phyloP scores from a whole-genome alignment of 768 basidiomycete species.

The Gelatoporia subvermispora region DNA sequence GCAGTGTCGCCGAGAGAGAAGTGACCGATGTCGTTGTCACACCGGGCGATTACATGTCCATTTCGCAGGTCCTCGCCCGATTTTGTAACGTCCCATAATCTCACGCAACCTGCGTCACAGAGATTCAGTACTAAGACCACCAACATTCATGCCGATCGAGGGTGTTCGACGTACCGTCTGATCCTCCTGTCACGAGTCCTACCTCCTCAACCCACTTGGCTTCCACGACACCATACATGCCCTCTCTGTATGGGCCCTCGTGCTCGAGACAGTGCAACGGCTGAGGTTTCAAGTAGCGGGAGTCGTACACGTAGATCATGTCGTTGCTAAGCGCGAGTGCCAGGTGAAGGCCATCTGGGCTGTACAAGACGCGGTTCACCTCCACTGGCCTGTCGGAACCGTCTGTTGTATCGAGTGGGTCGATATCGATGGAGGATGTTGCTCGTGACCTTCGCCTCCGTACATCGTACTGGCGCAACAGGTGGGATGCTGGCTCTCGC shows the following conservation, averaged over 20 bases:
- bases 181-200: slow-evolving; percentile 58
- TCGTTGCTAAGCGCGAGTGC: slow-evolving; percentile 61
- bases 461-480: slow-evolving; percentile 11
- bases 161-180: slow-evolving; percentile 63
- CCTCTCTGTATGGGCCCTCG: slow-evolving; percentile 21
- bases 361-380: slow-evolving; percentile 48
- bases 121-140: slow-evolving; percentile 3
- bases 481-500: neutral
- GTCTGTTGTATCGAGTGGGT: neutral
- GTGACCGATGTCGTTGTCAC: slow-evolving; percentile 50
- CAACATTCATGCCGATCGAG: too few relatives aligned
- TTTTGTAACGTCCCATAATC: slow-evolving; percentile 58
- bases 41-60: slow-evolving; percentile 47
- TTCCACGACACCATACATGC: slow-evolving; percentile 44
- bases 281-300: slow-evolving; percentile 44
- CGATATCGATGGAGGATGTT: too few relatives aligned
- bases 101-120: slow-evolving; percentile 51
- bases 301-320: slow-evolving; percentile 55
- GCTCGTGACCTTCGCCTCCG: neutral
- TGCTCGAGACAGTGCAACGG: slow-evolving; percentile 49
- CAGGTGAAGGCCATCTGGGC: slow-evolving; percentile 56
- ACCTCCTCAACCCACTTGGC: slow-evolving; percentile 50
- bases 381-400: slow-evolving; percentile 23
- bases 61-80: slow-evolving; percentile 34
- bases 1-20: slow-evolving; percentile 56